A percentile compares a stretch with the other conserved stretches of the same genome.
Evolutionary conservation across 345 rosid species (phyloP).

Genomic region (Geranium brycei): DNA sequence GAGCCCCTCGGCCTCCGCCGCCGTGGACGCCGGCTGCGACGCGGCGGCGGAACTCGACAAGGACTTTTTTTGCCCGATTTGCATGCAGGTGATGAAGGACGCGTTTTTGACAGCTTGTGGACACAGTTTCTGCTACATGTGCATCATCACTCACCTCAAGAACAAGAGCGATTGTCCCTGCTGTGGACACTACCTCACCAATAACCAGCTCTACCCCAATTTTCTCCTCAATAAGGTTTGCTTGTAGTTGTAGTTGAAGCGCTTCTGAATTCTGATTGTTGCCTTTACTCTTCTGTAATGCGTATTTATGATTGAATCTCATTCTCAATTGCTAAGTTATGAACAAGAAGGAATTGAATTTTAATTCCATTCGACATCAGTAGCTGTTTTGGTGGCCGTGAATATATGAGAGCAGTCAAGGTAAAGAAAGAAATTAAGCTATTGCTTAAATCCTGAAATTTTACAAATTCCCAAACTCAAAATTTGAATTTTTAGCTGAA

Average conservation of each 20-base stretch:
- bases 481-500: too few species aligned
- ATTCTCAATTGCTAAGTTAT: not conserved
- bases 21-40: constrained; percentile 1
- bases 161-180: constrained; percentile 96
- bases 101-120: constrained; percentile 96
- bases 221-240: constrained; percentile 79
- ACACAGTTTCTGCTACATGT: constrained; percentile 96
- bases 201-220: constrained; percentile 75
- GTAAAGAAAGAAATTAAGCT: not conserved
- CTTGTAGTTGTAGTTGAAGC: not conserved
- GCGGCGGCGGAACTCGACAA: constrained; percentile 41
- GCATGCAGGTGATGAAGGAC: constrained; percentile 91
- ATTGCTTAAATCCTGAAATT: too few species aligned
- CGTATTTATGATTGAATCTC: not conserved
- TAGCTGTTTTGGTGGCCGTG: not conserved
- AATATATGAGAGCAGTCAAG: not conserved
- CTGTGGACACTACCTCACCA: constrained; percentile 68
- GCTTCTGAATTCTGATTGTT: too few species aligned
- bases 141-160: constrained; percentile 80
- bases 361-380: too few species aligned
- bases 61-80: constrained; percentile 84
- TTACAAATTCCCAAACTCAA: too few species aligned
- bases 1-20: constrained; percentile 14
- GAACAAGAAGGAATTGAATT: too few species aligned
- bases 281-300: not conserved